A percentile compares a stretch with the other conserved stretches of the same genome.
These are phyloP conservation scores for Arthroderma sp. DNA, from an alignment of 2,329 filamentous ascomycete genomes.

Conservation along the genomic window DNA sequence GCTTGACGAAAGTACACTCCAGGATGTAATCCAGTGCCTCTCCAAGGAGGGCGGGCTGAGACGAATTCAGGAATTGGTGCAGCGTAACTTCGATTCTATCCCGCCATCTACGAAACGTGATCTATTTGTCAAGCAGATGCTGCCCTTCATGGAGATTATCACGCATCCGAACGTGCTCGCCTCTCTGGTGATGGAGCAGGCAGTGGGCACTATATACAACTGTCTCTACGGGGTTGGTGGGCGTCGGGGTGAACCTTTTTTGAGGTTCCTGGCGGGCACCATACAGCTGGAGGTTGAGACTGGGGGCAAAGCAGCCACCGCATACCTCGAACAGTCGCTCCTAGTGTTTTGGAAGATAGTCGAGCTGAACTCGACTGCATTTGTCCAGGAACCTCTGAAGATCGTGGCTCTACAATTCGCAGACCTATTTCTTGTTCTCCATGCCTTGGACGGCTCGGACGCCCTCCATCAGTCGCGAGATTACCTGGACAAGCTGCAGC, in stretches of 20 bases:
- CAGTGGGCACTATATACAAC: constrained; percentile 33
- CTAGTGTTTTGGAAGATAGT: constrained; percentile 19
- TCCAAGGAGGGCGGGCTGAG: constrained; percentile 19
- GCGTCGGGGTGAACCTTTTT: constrained; percentile 23
- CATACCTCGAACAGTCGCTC: constrained; percentile 14
- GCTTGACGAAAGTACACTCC: constrained; percentile 12
- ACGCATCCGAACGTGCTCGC: constrained; percentile 29
- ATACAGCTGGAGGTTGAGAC: constrained; percentile 7
- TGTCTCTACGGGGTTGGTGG: constrained; percentile 32
- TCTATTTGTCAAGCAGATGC: constrained; percentile 17
- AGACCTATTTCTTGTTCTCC: constrained; percentile 5
- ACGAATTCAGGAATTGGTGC: constrained; percentile 17
- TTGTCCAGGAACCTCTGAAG: constrained; percentile 17
- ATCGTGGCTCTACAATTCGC: constrained; percentile 12
- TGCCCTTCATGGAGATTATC: constrained; percentile 31
- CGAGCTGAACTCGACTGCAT: constrained; percentile 27
- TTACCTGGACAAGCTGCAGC: constrained; percentile 2
- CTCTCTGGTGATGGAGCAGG: constrained; percentile 30
- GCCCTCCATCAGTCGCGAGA: neutral
- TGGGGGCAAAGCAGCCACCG: neutral
- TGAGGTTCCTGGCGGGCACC: constrained; percentile 17
- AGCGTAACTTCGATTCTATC: constrained; percentile 12
- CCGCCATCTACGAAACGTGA: neutral
- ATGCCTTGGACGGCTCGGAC: neutral
- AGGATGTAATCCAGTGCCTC: constrained; percentile 19